Base-by-base conservation (phyloP, 1,139 yeast species). In the Yamadazyma triangularis region DNA sequence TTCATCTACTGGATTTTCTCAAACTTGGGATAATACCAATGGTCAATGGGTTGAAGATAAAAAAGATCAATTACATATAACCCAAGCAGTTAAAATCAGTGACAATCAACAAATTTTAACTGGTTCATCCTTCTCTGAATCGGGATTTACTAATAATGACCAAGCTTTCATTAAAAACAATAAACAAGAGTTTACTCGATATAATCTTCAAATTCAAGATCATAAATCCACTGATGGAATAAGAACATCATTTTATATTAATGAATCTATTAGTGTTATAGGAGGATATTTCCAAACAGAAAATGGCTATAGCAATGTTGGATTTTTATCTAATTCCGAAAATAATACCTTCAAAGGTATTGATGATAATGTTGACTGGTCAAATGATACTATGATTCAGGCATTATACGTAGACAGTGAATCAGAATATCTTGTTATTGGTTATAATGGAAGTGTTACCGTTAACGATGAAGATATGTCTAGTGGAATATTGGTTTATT, bases 401-500 rank as follows among this genome's bases (percentile, higher is more conserved):
- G 37, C 70, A 0, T 46, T 78, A 23, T 64, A 67, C 39, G 73
- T 66, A 15, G 69, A 67, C 37, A 54, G 49, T 25, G 43, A 51
- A 13, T 44, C 55, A 15, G 52, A 62, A 20, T 52, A 51, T 29
- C 53, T 80, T 20, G 64, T 71, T 34, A 60, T 76, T 32, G 83
- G 83, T 4, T 68, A 72, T 22, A 60, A 66, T 35, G 76, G 83
- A 2, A 42, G 70, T 1, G 73, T 70, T 2, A 37, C 36, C 5
- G 32, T 61, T 5, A 40, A 49, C 14, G 45, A 39, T 11, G 33
- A 48, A 4, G 49, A 54, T 2, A 29, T 41, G 8, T 44, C 58
- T 4, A 56, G 70, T 6, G 83, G 84, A 12, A 50, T 79, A 7
- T 47, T 74, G 10, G 63, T 77, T 26, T 79, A 74, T 48, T 71